Conservation (phyloP, 2,329 filamentous ascomycete genomes). For the Paecilomyces sp. region DNA sequence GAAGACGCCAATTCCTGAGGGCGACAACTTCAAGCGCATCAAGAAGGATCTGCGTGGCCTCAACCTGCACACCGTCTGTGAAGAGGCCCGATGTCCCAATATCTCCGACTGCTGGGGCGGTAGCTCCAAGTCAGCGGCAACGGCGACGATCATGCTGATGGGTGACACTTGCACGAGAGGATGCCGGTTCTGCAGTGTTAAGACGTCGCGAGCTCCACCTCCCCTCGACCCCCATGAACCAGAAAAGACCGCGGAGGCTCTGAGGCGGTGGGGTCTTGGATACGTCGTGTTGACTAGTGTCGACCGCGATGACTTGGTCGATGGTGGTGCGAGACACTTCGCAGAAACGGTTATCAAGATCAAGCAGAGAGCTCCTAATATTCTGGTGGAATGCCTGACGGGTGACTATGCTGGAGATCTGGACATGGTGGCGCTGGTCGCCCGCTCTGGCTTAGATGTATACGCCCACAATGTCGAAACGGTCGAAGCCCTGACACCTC, state of each 20-base stretch:
- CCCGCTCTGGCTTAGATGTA: slow-evolving; percentile 82
- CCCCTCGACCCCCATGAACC: slow-evolving; percentile 93
- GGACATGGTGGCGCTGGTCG: slow-evolving; percentile 80
- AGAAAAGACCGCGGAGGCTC: slow-evolving; percentile 90
- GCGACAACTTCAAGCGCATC: slow-evolving; percentile 86
- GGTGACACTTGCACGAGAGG: slow-evolving; percentile 95
- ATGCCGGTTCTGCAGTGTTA: slow-evolving; percentile 95
- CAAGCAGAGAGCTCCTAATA: slow-evolving; percentile 61
- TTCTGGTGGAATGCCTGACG: slow-evolving; percentile 45
- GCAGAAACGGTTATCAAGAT: slow-evolving; percentile 92
- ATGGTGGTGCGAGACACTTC: slow-evolving; percentile 84
- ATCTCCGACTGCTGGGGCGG: slow-evolving; percentile 98
- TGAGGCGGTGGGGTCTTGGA: slow-evolving; percentile 86
- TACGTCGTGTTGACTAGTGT: slow-evolving; percentile 94
- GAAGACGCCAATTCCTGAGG: slow-evolving; percentile 86
- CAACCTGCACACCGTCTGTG: slow-evolving; percentile 90
- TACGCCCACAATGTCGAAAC: slow-evolving; percentile 98
- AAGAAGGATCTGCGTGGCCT: slow-evolving; percentile 87
- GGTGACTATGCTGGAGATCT: slow-evolving; percentile 81
- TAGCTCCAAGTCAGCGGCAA: slow-evolving; percentile 77
- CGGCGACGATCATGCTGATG: slow-evolving; percentile 99
- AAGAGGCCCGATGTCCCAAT: slow-evolving; percentile 95
- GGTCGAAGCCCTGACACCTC: slow-evolving; percentile 80
- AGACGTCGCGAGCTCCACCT: slow-evolving; percentile 69
- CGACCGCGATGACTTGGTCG: slow-evolving; percentile 83